Conservation (phyloP, 352 stramenopile species). For the Globisporangium irregulare region DNA sequence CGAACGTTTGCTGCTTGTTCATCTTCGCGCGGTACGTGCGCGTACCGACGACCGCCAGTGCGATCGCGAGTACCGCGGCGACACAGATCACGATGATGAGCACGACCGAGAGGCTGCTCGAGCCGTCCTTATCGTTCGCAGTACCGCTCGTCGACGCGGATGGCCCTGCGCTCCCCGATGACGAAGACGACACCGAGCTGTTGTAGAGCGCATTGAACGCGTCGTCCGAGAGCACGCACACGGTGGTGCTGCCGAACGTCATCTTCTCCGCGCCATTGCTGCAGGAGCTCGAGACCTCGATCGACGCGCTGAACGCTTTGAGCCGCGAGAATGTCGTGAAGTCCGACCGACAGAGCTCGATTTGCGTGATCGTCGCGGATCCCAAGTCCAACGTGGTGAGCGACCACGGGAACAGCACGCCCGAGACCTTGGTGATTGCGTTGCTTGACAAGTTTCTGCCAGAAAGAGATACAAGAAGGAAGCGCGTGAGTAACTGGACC, state of each 20-base stretch:
- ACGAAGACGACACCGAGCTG: background rate
- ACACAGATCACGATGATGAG: constrained; percentile 59
- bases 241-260: constrained; percentile 25
- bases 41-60: constrained; percentile 48
- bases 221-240: constrained; percentile 69
- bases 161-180: constrained; percentile 17
- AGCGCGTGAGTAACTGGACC: background rate
- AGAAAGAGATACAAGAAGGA: background rate
- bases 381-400: constrained; percentile 53
- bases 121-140: constrained; percentile 13
- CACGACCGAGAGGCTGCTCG: constrained; percentile 39
- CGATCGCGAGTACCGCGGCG: constrained; percentile 43
- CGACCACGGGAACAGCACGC: constrained; percentile 51
- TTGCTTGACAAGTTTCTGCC: constrained; percentile 55
- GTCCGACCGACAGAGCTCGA: constrained; percentile 67
- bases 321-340: constrained; percentile 52
- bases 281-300: constrained; percentile 40
- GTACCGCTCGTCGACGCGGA: constrained; percentile 26
- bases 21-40: constrained; percentile 41
- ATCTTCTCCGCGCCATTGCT: constrained; percentile 47
- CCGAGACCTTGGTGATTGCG: constrained; percentile 47
- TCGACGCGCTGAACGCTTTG: constrained; percentile 35
- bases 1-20: constrained; percentile 23
- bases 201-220: constrained; percentile 54
- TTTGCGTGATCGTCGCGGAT: constrained; percentile 45